Evolutionary conservation across 768 basidiomycete genomes (phyloP).

Genomic region (Xerocomellus amylosporus): DNA sequence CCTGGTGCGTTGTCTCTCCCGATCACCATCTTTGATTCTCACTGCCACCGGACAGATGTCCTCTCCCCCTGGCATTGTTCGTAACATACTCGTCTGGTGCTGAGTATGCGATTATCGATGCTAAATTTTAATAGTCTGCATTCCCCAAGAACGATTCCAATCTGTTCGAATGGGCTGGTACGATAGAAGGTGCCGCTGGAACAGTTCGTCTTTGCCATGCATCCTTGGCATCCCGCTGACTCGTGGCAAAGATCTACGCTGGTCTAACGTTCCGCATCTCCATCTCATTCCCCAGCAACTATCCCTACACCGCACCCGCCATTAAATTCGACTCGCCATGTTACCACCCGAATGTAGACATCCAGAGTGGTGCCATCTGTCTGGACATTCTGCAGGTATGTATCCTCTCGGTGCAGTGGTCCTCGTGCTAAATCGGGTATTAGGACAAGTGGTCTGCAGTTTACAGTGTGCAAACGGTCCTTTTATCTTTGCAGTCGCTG

Average conservation of each 20-base stretch:
- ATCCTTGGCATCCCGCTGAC: slow-evolving; percentile 1
- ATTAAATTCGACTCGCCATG: slow-evolving; percentile 90
- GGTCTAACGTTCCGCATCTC: slow-evolving; percentile 80
- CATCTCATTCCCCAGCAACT: slow-evolving; percentile 82
- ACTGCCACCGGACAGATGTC: slow-evolving; percentile 62
- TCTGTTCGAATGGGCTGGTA: slow-evolving; percentile 87
- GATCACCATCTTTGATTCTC: neutral
- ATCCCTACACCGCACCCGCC: slow-evolving; percentile 80
- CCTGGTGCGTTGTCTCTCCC: slow-evolving; percentile 57
- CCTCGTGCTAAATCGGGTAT: slow-evolving; percentile 5
- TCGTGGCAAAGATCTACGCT: slow-evolving; percentile 60
- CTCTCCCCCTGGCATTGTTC: slow-evolving; percentile 81
- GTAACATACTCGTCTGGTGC: slow-evolving; percentile 25
- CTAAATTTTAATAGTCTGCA: slow-evolving; percentile 58
- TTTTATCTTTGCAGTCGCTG: slow-evolving; percentile 83
- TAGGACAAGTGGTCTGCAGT: slow-evolving; percentile 94
- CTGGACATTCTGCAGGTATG: slow-evolving; percentile 82
- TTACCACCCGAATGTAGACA: slow-evolving; percentile 90
- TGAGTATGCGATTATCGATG: neutral
- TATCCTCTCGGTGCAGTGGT: neutral
- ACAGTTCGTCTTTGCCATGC: slow-evolving; percentile 41
- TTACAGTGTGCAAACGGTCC: slow-evolving; percentile 87
- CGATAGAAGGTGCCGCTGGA: slow-evolving; percentile 76
- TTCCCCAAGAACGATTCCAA: slow-evolving; percentile 87
- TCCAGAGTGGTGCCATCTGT: slow-evolving; percentile 73